phyloP scores from a whole-genome alignment of 495 filamentous ascomycete genomes.

The Daldinia vernicosa region DNA sequence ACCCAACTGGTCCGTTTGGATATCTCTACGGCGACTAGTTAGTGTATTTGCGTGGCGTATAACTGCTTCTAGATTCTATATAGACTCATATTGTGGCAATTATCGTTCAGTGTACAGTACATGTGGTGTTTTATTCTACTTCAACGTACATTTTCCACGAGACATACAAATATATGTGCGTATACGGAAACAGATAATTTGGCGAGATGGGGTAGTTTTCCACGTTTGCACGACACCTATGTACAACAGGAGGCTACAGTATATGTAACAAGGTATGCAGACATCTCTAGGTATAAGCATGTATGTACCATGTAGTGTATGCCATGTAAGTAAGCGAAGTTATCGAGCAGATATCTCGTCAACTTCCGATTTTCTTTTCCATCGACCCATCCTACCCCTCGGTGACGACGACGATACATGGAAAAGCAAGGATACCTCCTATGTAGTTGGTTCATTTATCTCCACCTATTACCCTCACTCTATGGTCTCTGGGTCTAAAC shows the following conservation, averaged over 20 bases:
- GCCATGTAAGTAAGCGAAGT: constrained; percentile 4
- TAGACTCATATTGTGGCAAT: not conserved
- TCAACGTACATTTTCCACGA: not conserved
- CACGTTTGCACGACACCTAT: too few relatives aligned
- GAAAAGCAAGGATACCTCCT: not conserved
- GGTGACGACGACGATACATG: constrained; percentile 26
- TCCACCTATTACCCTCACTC: constrained; percentile 21
- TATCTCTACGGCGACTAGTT: not conserved
- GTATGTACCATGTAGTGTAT: constrained; percentile 1
- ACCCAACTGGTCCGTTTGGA: not conserved
- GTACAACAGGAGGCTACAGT: too few relatives aligned
- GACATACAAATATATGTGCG: constrained; percentile 6
- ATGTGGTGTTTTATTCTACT: not conserved
- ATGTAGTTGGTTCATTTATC: constrained; percentile 13
- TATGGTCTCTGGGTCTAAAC: not conserved
- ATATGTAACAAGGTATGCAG: not conserved
- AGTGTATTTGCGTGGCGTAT: not conserved
- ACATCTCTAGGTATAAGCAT: too few relatives aligned
- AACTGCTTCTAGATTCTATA: constrained; percentile 7
- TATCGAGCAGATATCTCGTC: constrained; percentile 21
- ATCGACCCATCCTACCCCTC: constrained; percentile 32
- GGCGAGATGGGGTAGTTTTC: constrained; percentile 28
- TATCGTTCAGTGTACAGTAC: constrained; percentile 7
- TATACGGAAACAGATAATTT: constrained; percentile 32
- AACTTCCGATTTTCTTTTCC: constrained; percentile 26